Conservation (phyloP, 345 rosid genomes). For the Clausena lansium region DNA sequence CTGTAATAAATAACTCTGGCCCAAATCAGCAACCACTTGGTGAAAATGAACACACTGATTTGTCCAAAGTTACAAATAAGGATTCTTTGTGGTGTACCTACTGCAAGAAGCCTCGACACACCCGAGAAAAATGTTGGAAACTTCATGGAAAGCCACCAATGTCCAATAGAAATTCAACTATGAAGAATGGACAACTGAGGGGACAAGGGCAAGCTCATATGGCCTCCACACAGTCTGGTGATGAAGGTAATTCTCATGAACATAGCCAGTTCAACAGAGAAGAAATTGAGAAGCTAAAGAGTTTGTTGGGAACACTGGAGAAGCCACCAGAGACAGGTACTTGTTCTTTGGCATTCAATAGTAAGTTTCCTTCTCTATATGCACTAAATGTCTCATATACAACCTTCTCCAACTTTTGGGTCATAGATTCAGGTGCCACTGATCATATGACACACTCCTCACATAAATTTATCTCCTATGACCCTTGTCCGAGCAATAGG, state of each 20-base stretch:
- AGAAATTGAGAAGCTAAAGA: background rate
- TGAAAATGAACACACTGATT: too few relatives aligned
- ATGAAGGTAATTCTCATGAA: background rate
- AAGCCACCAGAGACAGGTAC: too few relatives aligned
- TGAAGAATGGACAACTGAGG: background rate
- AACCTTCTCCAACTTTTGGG: too few relatives aligned
- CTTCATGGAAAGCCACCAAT: too few relatives aligned
- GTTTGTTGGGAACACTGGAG: background rate
- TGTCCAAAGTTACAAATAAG: background rate
- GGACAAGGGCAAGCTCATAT: background rate
- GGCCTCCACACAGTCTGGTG: background rate
- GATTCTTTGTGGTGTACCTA: background rate
- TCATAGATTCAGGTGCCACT: background rate
- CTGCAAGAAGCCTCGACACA: background rate
- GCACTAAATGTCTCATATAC: background rate
- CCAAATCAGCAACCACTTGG: background rate
- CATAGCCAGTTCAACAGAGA: too few relatives aligned
- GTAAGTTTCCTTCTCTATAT: background rate
- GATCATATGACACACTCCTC: background rate
- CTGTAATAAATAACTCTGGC: background rate
- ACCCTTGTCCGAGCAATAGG: too few relatives aligned
- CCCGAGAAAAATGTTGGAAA: background rate
- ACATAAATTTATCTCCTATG: background rate
- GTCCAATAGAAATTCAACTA: too few relatives aligned
- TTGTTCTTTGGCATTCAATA: background rate